Base-by-base conservation (phyloP, 1,139 yeast genomes). In the Pichia sp. region DNA sequence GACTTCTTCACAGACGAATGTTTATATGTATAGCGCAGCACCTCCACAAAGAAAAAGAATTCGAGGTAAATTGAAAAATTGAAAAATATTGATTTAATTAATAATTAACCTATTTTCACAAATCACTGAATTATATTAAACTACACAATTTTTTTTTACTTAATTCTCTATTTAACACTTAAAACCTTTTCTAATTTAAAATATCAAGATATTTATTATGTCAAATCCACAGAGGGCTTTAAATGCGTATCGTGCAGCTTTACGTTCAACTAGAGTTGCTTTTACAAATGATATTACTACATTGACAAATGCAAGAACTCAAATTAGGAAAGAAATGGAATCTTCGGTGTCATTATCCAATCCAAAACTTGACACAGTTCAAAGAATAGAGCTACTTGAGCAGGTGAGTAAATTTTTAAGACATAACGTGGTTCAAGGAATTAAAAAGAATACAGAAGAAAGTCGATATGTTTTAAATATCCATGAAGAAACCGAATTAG, bases 341-440 rank as follows among this genome's bases (percentile, higher is more conserved):
- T 36, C 50, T 16, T 43, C 41, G 12, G 42, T 43, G 26, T 63
- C 63, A 27, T 53, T 55, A 4, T 68, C 74, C 43, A 84, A 83
- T 4, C 82, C 82, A 62, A 64, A 68, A 32, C 66, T 74, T 50
- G 53, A 69, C 3, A 58, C 60, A 1, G 74, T 72, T 7, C 76
- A 77, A 49, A 82, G 86, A 50, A 68, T 87, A 40, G 61, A 65
- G 10, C 76, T 84, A 53, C 68, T 87, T 51, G 74, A 80, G 46
- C 94, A 82, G 30, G 82, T 90, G 28, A 79, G 90, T 4, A 61
- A 63, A 42, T 82, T 89, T 53, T 69, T 92, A 50, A 69, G 76
- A 41, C 69, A 73, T 48, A 90, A 92, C 63, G 71, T 92, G 23
- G 97, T 92, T 2, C 98, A 92, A 65, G 98, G 96, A 4, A 69